phyloP scores from a whole-genome alignment of 2,329 filamentous ascomycete species.

The Colletotrichum orchidophilum region DNA sequence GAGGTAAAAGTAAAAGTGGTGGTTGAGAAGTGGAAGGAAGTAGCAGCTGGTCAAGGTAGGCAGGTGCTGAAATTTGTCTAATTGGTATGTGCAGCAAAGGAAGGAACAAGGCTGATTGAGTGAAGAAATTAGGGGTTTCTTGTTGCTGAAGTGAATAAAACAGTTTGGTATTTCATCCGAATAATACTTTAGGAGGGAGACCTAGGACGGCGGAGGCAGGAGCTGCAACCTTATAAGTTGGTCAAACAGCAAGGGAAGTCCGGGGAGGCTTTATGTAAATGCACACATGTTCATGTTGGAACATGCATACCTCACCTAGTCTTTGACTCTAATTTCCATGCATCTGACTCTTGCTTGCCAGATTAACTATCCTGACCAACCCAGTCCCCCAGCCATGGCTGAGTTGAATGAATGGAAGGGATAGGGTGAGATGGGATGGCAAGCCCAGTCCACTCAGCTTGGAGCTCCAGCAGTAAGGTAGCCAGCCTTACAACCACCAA shows the following conservation, averaged over 20 bases:
- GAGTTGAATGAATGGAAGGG: constrained; percentile 22
- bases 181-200: not conserved
- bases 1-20: not conserved
- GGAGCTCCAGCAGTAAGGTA: not conserved
- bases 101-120: not conserved
- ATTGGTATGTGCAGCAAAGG: not conserved
- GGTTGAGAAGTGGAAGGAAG: not conserved
- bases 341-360: not conserved
- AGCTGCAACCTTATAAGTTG: constrained; percentile 32
- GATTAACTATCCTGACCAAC: not conserved
- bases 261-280: not conserved
- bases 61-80: not conserved
- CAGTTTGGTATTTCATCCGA: constrained; percentile 15
- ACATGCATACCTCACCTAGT: not conserved
- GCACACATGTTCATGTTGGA: not conserved
- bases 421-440: constrained; percentile 7
- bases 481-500: not conserved
- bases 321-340: constrained; percentile 19
- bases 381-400: constrained; percentile 22
- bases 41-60: not conserved
- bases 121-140: not conserved
- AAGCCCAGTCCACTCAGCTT: constrained; percentile 9
- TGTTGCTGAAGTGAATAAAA: not conserved
- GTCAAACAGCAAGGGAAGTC: not conserved
- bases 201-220: constrained; percentile 5